Percentiles rank a stretch among this genome's conserved stretches.
Conservation (phyloP, 352 stramenopile species). For the Phytopythium ostracodes region DNA sequence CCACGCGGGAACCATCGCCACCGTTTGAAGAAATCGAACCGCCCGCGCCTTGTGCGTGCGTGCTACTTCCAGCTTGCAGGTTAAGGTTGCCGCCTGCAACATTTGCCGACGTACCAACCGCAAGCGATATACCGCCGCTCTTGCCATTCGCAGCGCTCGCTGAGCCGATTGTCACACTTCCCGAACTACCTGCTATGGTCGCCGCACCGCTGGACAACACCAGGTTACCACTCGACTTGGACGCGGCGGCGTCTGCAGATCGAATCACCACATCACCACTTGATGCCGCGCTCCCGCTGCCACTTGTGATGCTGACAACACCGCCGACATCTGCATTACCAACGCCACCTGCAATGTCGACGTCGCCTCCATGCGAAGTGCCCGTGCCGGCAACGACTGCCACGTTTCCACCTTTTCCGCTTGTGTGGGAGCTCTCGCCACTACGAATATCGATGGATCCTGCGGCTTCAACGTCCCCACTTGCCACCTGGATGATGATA, state of each 20-base stretch:
- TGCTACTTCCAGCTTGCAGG: background rate
- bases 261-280: slow-evolving; percentile 8
- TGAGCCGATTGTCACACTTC: background rate
- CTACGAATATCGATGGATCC: slow-evolving; percentile 8
- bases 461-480: slow-evolving; percentile 2
- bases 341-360: slow-evolving; percentile 11
- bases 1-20: background rate
- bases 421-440: slow-evolving; percentile 6
- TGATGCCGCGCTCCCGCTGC: background rate
- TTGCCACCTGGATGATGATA: slow-evolving; percentile 4
- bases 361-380: slow-evolving; percentile 9
- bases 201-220: background rate
- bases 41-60: background rate
- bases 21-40: background rate
- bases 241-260: background rate
- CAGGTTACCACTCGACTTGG: background rate
- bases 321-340: slow-evolving; percentile 32
- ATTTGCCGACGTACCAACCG: background rate
- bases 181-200: background rate
- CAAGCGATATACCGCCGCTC: background rate
- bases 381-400: slow-evolving; percentile 3
- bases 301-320: slow-evolving; percentile 20
- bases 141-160: background rate
- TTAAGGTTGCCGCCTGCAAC: background rate
- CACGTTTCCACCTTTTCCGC: slow-evolving; percentile 6